Evolutionary conservation across 352 stramenopile genomes (phyloP).

Genomic region (Globisporangium yorkense): DNA sequence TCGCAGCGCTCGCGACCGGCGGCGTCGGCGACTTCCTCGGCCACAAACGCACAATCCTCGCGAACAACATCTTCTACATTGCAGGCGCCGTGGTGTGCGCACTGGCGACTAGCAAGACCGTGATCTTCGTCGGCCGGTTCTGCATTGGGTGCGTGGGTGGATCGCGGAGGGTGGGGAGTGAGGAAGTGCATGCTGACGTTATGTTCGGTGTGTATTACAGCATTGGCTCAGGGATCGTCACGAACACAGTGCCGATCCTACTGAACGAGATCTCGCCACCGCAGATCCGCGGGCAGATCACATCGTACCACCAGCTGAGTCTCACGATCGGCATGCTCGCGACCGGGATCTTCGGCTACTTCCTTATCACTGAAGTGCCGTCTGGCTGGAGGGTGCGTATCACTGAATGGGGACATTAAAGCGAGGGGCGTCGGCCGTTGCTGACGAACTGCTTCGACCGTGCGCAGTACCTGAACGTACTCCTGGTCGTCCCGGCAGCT

Average conservation of each 20-base stretch:
- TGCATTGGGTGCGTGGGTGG: constrained; percentile 30
- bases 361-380: constrained; percentile 68
- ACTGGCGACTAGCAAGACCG: constrained; percentile 45
- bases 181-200: no score
- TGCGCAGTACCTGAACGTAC: constrained; percentile 59
- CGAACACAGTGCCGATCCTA: constrained; percentile 79
- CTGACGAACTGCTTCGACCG: background rate
- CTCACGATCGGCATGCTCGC: constrained; percentile 86
- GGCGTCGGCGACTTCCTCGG: constrained; percentile 47
- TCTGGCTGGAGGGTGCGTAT: constrained; percentile 72
- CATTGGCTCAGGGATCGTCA: constrained; percentile 68
- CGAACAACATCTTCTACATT: constrained; percentile 75
- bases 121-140: constrained; percentile 57
- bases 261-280: constrained; percentile 77
- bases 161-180: no score
- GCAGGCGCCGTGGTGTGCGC: constrained; percentile 46
- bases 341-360: constrained; percentile 69
- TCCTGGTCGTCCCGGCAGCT: constrained; percentile 57
- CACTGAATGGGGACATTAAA: background rate
- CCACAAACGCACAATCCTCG: constrained; percentile 59
- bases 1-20: constrained; percentile 54
- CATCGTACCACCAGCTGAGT: constrained; percentile 82
- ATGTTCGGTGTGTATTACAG: constrained; percentile 1
- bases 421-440: no score
- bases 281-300: constrained; percentile 64